These are phyloP conservation scores for Rhizoclosmatium sp. DNA, from an alignment of 192 early-diverging fungal species.

Conservation along the genomic window DNA sequence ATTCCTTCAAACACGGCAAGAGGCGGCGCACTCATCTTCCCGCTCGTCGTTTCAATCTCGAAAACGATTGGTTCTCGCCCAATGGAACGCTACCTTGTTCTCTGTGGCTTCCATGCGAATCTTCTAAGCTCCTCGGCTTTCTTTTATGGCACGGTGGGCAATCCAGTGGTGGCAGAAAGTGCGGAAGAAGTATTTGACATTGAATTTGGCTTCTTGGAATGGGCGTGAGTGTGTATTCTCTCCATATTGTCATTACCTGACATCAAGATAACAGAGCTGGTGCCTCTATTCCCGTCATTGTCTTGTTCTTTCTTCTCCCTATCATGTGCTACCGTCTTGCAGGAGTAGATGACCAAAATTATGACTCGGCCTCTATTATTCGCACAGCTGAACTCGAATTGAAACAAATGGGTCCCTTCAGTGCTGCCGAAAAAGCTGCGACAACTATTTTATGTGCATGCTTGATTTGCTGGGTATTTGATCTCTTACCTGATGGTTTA, in stretches of 20 bases:
- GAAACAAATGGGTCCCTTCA: slow-evolving; percentile 39
- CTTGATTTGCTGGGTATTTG: slow-evolving; percentile 13
- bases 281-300: slow-evolving; percentile 20
- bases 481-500: slow-evolving; percentile 66
- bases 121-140: slow-evolving; percentile 76
- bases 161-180: slow-evolving; percentile 72
- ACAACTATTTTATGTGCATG: slow-evolving; percentile 37
- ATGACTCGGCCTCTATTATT: slow-evolving; percentile 29
- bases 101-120: slow-evolving; percentile 74
- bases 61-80: slow-evolving; percentile 58
- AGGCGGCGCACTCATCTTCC: slow-evolving; percentile 80
- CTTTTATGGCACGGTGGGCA: slow-evolving; percentile 77
- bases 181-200: slow-evolving; percentile 68
- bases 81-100: slow-evolving; percentile 65
- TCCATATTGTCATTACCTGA: background rate
- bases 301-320: slow-evolving; percentile 20
- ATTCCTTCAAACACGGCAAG: slow-evolving; percentile 61
- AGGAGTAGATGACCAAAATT: slow-evolving; percentile 2
- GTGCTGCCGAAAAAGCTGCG: background rate
- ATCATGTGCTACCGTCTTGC: slow-evolving; percentile 15
- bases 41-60: slow-evolving; percentile 74
- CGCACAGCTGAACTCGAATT: slow-evolving; percentile 38
- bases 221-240: slow-evolving; percentile 57
- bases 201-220: slow-evolving; percentile 71
- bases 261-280: background rate